A percentile compares a stretch with the other conserved stretches of the same genome.
Evolutionary conservation across 1,284 basidiomycete species (phyloP).

Genomic region (Trichosporon sp.): DNA sequence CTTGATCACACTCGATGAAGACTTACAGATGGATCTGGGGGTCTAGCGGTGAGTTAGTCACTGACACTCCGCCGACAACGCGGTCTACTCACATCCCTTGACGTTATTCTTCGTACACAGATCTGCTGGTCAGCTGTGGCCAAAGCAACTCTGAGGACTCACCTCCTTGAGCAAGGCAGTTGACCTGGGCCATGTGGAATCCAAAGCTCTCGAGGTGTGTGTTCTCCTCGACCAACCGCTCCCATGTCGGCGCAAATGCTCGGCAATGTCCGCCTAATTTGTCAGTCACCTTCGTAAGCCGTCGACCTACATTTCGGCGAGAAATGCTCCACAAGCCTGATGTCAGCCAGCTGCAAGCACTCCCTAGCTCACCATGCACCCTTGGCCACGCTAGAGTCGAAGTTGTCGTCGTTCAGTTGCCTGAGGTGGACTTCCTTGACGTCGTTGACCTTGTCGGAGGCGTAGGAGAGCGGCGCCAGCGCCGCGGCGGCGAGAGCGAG

Average conservation of each 20-base stretch:
- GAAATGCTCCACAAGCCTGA: slow-evolving; percentile 57
- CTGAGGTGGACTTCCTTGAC: slow-evolving; percentile 36
- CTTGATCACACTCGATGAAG: not conserved
- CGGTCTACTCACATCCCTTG: slow-evolving; percentile 61
- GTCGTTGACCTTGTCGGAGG: slow-evolving; percentile 8
- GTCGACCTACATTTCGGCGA: slow-evolving; percentile 54
- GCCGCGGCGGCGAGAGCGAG: not conserved
- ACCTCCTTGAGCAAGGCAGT: slow-evolving; percentile 83
- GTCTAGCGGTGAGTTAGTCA: slow-evolving; percentile 52
- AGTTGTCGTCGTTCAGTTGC: slow-evolving; percentile 67
- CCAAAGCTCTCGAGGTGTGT: slow-evolving; percentile 62
- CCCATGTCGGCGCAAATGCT: slow-evolving; percentile 73
- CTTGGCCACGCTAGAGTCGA: slow-evolving; percentile 62
- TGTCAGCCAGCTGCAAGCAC: slow-evolving; percentile 22
- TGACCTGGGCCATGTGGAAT: slow-evolving; percentile 78
- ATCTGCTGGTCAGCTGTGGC: slow-evolving; percentile 61
- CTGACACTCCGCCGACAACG: not conserved
- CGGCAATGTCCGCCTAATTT: slow-evolving; percentile 53
- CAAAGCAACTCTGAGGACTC: slow-evolving; percentile 45
- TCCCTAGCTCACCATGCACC: slow-evolving; percentile 67
- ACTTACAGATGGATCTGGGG: slow-evolving; percentile 75
- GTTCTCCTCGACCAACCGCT: slow-evolving; percentile 65
- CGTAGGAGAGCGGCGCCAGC: not conserved
- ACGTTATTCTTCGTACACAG: slow-evolving; percentile 72
- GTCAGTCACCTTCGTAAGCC: not conserved